Evolutionary conservation across 2,329 filamentous ascomycete species (phyloP).

Genomic region (Verticillium nonalfalfae): DNA sequence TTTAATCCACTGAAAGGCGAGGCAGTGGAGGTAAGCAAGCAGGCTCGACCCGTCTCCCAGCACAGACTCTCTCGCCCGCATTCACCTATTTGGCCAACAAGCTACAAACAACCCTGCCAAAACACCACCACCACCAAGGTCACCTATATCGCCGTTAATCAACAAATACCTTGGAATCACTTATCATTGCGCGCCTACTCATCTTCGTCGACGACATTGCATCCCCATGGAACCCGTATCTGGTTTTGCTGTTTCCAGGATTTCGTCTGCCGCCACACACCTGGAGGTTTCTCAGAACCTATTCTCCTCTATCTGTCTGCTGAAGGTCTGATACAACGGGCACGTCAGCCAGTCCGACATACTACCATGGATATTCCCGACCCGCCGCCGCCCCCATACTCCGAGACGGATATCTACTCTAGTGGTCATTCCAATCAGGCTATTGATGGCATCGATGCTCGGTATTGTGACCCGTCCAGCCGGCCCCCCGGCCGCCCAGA

Average conservation of each 20-base stretch:
- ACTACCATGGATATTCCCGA: conserved; percentile 21
- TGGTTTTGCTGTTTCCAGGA: no score
- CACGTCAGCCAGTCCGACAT: not conserved
- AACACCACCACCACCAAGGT: no score
- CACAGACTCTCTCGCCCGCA: not conserved
- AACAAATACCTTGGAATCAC: no score
- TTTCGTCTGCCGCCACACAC: no score
- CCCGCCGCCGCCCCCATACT: conserved; percentile 49
- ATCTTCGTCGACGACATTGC: no score
- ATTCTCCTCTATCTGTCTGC: no score
- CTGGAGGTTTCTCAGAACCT: no score
- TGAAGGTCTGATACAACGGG: not conserved
- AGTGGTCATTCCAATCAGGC: conserved; percentile 16
- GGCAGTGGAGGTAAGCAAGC: not conserved
- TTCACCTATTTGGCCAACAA: not conserved
- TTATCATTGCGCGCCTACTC: no score
- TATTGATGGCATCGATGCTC: conserved; percentile 24
- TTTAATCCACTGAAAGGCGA: not conserved
- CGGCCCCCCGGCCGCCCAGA: not conserved
- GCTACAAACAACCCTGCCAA: no score
- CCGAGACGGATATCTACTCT: conserved; percentile 50
- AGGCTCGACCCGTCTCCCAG: not conserved
- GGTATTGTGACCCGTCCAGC: conserved; percentile 27
- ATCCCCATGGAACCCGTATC: no score
- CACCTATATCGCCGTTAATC: no score